Base-by-base conservation (phyloP, 2,329 filamentous ascomycete genomes). In the Fusarium falciforme region DNA sequence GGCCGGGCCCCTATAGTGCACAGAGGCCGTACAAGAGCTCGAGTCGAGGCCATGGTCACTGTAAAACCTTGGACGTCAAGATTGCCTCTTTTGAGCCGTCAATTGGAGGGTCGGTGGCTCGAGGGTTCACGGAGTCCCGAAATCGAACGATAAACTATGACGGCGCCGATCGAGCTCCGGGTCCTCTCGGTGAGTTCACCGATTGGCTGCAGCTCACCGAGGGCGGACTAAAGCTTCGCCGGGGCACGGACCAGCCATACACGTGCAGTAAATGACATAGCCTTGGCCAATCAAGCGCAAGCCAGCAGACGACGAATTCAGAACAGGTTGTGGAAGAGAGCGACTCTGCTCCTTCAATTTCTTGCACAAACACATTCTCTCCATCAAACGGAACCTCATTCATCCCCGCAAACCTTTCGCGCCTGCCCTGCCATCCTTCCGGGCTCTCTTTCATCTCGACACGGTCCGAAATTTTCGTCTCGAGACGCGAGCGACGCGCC, bases 211-310 rank as follows among this genome's bases (percentile, higher is more conserved):
- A 16, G 20, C 36, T 73, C 67, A 77, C 71, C 71, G 66, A 52
- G 11, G 5, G 10, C 78, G 78, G 78, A 79, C 67, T 73, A 79
- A 79, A 71, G 72, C 64, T 76, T 72, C 64, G 68, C 78, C 78
- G 78, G 10, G 8, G 57, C 57, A 52, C 14, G 38, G 38, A 64
- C 58, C 71, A 74, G 70, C 71, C 66, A 68, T 63, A 72, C 76
- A 77, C 74, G 76, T 79, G 77, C 72, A 54, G 63, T 25, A n/a
- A 54, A 79, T 78, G 76, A 77, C 72, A 76, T 77, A 72, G 57
- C 64, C 65, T 68, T 54, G 63, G 49, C 78, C 77, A 79, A 79
- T 79, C 55, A 77, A 61, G 61, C 69, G 68, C 35, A 52, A 40
- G 20, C 59, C 42, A 61, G 57, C 61, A 47, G 63, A 79, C 75